phyloP scores from a whole-genome alignment of 163 green algal species.

The Prototheca cutis region DNA sequence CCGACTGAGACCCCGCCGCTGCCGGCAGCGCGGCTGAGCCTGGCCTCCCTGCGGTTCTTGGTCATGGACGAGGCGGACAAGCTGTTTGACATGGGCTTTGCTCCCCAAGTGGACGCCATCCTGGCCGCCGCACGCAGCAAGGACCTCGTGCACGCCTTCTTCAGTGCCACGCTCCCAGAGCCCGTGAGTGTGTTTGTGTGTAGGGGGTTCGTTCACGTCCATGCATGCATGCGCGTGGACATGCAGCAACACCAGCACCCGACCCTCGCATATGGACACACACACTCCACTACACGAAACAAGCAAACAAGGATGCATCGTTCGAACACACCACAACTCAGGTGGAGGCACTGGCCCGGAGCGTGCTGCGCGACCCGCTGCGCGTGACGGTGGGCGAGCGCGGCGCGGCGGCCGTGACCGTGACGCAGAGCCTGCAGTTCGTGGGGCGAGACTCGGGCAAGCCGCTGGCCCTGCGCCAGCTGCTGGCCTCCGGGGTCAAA shows the following conservation, averaged over 20 bases:
- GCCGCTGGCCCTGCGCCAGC: constrained; percentile 78
- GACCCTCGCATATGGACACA: too few species aligned
- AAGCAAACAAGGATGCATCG: too few species aligned
- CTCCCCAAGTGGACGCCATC: constrained; percentile 68
- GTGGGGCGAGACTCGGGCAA: constrained; percentile 84
- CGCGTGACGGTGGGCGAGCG: constrained; percentile 66
- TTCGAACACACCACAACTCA: too few species aligned
- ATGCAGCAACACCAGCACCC: too few species aligned
- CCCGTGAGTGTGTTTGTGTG: constrained; percentile 70
- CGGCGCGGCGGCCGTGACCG: constrained; percentile 50
- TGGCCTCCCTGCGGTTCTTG: constrained; percentile 42
- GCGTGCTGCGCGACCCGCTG: constrained; percentile 71
- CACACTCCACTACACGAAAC: too few species aligned
- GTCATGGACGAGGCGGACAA: constrained; percentile 96
- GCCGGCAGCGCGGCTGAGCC: constrained; percentile 11
- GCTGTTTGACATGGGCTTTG: constrained; percentile 85
- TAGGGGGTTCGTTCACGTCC: too few species aligned
- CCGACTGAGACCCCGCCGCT: background rate
- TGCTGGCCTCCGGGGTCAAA: constrained; percentile 51
- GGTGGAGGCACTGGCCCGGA: constrained; percentile 74
- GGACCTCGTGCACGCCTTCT: constrained; percentile 47
- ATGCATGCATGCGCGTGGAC: too few species aligned
- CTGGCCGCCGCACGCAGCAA: constrained; percentile 58
- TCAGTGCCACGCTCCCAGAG: constrained; percentile 88
- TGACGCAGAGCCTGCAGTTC: constrained; percentile 84